Evolutionary conservation across 2,329 filamentous ascomycete species (phyloP).

Genomic region (Elsinoe batatas): DNA sequence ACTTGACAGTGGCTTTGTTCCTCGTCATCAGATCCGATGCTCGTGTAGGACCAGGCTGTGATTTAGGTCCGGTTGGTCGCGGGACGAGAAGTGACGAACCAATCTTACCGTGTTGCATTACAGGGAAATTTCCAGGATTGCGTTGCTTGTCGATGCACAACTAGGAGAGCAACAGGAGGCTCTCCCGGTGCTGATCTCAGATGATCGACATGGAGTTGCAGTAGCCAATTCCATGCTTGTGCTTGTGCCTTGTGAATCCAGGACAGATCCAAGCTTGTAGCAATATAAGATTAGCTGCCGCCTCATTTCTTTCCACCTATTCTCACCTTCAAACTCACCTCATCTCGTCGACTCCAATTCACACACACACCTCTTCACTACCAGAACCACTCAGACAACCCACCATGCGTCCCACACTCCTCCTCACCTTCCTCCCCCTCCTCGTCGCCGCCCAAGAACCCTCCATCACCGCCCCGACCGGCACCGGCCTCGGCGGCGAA

Average conservation of each 20-base stretch:
- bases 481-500: background rate
- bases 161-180: background rate
- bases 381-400: background rate
- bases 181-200: background rate
- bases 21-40: background rate
- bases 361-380: background rate
- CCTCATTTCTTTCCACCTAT: background rate
- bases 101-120: background rate
- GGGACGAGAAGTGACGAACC: background rate
- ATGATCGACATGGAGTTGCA: conserved; percentile 9
- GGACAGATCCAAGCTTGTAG: background rate
- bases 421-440: conserved; percentile 9
- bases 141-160: too few relatives aligned
- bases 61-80: background rate
- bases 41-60: background rate
- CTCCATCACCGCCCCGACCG: background rate
- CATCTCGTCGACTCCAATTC: background rate
- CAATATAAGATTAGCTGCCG: conserved; percentile 5
- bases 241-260: conserved; percentile 3
- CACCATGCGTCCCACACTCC: conserved; percentile 5
- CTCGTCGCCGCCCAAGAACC: conserved; percentile 5
- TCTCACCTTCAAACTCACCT: background rate
- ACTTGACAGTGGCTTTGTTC: background rate
- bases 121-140: background rate
- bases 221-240: conserved; percentile 6